A percentile compares a stretch with the other conserved stretches of the same genome.
These are phyloP conservation scores for Castanea mollissima DNA, from an alignment of 306 rosid genomes.

Conservation along the genomic window DNA sequence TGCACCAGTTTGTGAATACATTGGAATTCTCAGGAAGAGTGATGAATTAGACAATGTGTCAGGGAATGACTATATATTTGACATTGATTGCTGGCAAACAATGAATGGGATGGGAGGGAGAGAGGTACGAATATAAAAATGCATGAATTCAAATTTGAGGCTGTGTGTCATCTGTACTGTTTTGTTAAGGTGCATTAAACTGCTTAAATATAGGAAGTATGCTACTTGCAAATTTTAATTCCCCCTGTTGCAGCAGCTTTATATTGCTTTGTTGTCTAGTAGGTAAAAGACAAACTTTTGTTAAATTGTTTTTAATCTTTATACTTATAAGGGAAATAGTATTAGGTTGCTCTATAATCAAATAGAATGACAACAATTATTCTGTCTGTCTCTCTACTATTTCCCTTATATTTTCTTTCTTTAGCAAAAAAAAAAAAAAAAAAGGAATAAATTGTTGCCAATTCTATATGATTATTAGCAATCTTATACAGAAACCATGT, in stretches of 20 bases:
- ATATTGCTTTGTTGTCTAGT: background rate
- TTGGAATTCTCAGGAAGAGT: constrained; percentile 65
- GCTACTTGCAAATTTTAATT: background rate
- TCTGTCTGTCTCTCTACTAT: too few species aligned
- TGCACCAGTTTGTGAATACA: constrained; percentile 94
- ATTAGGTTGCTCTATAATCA: too few species aligned
- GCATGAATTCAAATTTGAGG: background rate
- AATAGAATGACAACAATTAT: too few species aligned
- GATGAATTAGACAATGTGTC: constrained; percentile 64
- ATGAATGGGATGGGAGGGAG: constrained; percentile 86
- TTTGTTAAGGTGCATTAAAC: background rate
- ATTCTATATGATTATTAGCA: background rate
- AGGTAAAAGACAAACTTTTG: background rate
- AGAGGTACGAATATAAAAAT: constrained; percentile 50
- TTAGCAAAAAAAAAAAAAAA: background rate
- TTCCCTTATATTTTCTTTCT: too few species aligned
- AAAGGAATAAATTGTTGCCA: background rate
- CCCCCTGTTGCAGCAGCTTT: background rate
- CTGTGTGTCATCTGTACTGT: background rate
- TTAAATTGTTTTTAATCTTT: background rate
- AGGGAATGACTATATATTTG: constrained; percentile 82
- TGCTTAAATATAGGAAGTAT: background rate
- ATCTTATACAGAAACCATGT: background rate
- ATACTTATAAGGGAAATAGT: background rate
- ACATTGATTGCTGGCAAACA: constrained; percentile 90